phyloP scores from a whole-genome alignment of 2,329 filamentous ascomycete species.

The Fusarium sp. region DNA sequence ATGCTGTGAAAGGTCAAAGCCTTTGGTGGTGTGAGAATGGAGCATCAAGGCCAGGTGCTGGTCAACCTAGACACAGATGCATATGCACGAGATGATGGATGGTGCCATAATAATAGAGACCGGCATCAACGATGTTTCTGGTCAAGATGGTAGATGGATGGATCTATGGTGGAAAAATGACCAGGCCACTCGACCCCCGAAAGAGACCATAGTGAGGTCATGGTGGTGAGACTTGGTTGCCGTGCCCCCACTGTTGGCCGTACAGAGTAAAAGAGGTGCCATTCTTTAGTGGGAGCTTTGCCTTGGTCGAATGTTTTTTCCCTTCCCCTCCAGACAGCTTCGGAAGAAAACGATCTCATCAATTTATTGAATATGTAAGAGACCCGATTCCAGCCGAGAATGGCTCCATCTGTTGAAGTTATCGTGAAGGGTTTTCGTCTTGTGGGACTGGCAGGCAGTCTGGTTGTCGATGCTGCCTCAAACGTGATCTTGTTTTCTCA shows the following conservation, averaged over 20 bases:
- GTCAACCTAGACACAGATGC: slow-evolving; percentile 20
- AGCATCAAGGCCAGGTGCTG: too few species aligned
- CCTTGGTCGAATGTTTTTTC: slow-evolving; percentile 39
- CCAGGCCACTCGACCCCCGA: slow-evolving; percentile 16
- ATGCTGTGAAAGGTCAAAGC: slow-evolving; percentile 2
- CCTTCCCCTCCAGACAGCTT: neutral
- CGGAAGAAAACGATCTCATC: slow-evolving; percentile 23
- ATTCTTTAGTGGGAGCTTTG: slow-evolving; percentile 26
- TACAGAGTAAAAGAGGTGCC: slow-evolving; percentile 5
- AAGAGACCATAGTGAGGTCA: slow-evolving; percentile 44
- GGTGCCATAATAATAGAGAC: slow-evolving; percentile 26
- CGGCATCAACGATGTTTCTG: neutral
- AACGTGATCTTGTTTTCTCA: neutral
- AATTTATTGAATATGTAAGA: slow-evolving; percentile 23
- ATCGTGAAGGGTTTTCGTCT: neutral
- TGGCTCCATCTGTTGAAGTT: slow-evolving; percentile 22
- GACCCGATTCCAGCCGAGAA: slow-evolving; percentile 39
- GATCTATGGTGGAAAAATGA: slow-evolving; percentile 17
- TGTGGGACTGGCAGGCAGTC: neutral
- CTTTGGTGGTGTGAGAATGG: slow-evolving; percentile 20
- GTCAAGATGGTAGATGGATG: neutral
- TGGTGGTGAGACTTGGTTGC: slow-evolving; percentile 42
- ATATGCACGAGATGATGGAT: slow-evolving; percentile 19
- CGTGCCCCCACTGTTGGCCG: slow-evolving; percentile 33
- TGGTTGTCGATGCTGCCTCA: neutral